Evolutionary conservation across 2,329 filamentous ascomycete species (phyloP).

Genomic region (Scytalidium sp.): DNA sequence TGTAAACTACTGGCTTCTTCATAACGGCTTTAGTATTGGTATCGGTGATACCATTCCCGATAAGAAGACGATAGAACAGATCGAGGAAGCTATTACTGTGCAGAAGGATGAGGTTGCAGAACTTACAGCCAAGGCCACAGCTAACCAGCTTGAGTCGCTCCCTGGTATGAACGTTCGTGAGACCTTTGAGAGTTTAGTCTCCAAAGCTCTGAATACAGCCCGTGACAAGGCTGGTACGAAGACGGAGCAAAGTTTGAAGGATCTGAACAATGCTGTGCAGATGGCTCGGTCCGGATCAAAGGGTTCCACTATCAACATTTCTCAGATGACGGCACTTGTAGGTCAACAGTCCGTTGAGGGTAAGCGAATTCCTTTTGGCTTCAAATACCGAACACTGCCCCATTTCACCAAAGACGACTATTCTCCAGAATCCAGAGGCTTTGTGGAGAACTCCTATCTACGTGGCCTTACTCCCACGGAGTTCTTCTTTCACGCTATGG

Average conservation of each 20-base stretch:
- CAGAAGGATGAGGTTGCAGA: constrained; percentile 79
- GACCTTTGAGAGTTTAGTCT: constrained; percentile 97
- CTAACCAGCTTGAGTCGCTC: constrained; percentile 83
- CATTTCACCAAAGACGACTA: constrained; percentile 99
- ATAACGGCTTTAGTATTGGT: constrained; percentile 96
- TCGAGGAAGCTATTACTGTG: constrained; percentile 75
- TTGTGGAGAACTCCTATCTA: constrained; percentile 98
- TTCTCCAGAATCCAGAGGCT: constrained; percentile 92
- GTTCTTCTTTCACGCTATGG: constrained; percentile 99
- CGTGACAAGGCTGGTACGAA: constrained; percentile 95
- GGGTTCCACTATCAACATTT: constrained; percentile 98
- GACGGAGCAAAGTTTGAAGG: constrained; percentile 89
- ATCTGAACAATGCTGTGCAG: constrained; percentile 92
- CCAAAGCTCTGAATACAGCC: constrained; percentile 87
- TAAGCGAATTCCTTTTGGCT: constrained; percentile 97
- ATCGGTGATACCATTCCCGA: constrained; percentile 98
- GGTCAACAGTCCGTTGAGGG: constrained; percentile 98
- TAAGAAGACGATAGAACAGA: constrained; percentile 75
- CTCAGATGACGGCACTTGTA: constrained; percentile 97
- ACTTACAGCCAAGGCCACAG: constrained; percentile 75
- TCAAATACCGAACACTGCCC: constrained; percentile 95
- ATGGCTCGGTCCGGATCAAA: constrained; percentile 98
- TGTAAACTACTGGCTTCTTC: constrained; percentile 94
- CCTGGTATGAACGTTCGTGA: constrained; percentile 99
- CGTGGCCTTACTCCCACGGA: constrained; percentile 92